Evolutionary conservation across 2,329 filamentous ascomycete genomes (phyloP), one percentile per base, ranked within the genome.

Genomic region (Verticillium zaregamsianum): DNA sequence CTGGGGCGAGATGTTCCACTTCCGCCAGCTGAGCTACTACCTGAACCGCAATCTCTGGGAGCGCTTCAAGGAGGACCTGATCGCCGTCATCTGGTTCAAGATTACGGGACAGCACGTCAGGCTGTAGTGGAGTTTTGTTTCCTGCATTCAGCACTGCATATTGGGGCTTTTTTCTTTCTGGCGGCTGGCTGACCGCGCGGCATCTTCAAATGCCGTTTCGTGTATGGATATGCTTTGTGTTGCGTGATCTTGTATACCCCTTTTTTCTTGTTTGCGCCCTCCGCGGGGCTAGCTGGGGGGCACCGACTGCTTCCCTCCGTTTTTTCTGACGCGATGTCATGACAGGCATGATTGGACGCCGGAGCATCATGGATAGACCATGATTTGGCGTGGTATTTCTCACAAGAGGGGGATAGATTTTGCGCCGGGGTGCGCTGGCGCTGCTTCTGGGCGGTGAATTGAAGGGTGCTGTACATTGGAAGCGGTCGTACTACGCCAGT

Each of bases 1-100:
- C 75, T 98, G 94, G 94, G 90, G 89, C 40, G 95, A 99, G 78
- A 97, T 99, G 88, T 97, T 97, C 79, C 90, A 90, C 74, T 99
- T 93, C 79, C 90, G 93, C 59, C 89, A 97, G 74, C 84, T 96
- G 71, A 96, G 92, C 79, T 94, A 96, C 74, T 89, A 88, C 76
- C 84, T 97, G 65, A 97, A 97, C 80, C 86, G 92, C 59, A 91
- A 86, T 58, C 82, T 79, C 61, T 97, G 92, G 92, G 90, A 96
- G 79, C 79, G 79, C 31, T 89, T 89, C 77, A 89, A 89, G 80
- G 86, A 89, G 72, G 86, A 89, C 65, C 71, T 88, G 20, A 69
- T 89, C 17, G 85, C 85, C 33, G 77, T 82, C 55, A 73, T 86
- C 62, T 88, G 86, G 85, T 85, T 79, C 72, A 88, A 88, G 75